Evolutionary conservation across 352 stramenopile genomes (phyloP).

Genomic region (Pythium catenulatum): DNA sequence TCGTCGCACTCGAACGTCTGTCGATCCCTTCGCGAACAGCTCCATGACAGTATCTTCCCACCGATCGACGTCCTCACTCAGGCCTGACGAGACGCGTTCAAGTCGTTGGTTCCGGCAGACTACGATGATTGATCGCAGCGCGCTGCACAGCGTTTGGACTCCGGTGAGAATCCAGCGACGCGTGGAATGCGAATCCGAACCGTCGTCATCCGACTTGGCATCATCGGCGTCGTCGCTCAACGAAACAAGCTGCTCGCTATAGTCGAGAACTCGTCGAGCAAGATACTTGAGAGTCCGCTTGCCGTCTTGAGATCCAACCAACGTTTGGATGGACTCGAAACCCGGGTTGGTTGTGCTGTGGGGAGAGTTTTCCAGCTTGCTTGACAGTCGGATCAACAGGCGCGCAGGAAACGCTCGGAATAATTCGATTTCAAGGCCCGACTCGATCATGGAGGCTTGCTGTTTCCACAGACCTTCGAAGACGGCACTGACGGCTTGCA

Average conservation of each 20-base stretch:
- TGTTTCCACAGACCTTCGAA: constrained; percentile 75
- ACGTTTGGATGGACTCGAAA: constrained; percentile 11
- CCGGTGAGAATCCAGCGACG: constrained; percentile 29
- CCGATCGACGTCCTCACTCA: not conserved
- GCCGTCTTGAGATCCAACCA: constrained; percentile 71
- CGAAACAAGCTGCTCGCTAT: constrained; percentile 32
- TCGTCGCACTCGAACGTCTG: constrained; percentile 1
- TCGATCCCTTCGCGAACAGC: constrained; percentile 46
- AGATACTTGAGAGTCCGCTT: constrained; percentile 76
- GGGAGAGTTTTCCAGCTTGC: not conserved
- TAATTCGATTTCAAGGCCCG: constrained; percentile 74
- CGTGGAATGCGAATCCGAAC: not conserved
- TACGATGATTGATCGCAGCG: constrained; percentile 48
- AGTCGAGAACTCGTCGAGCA: constrained; percentile 43
- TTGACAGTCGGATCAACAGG: not conserved
- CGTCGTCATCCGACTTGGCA: constrained; percentile 7
- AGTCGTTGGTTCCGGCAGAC: constrained; percentile 10
- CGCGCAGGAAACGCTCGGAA: constrained; percentile 66
- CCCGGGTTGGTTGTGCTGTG: constrained; percentile 1
- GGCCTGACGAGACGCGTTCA: not conserved
- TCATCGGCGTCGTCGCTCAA: not conserved
- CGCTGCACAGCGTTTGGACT: constrained; percentile 18
- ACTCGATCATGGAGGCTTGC: constrained; percentile 53
- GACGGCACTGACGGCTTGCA: constrained; percentile 74
- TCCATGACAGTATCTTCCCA: constrained; percentile 45